A percentile compares a stretch with the other conserved stretches of the same genome.
Evolutionary conservation across 176 grass and related monocot genomes (phyloP).

Genomic region (Coix lacrymajobi): DNA sequence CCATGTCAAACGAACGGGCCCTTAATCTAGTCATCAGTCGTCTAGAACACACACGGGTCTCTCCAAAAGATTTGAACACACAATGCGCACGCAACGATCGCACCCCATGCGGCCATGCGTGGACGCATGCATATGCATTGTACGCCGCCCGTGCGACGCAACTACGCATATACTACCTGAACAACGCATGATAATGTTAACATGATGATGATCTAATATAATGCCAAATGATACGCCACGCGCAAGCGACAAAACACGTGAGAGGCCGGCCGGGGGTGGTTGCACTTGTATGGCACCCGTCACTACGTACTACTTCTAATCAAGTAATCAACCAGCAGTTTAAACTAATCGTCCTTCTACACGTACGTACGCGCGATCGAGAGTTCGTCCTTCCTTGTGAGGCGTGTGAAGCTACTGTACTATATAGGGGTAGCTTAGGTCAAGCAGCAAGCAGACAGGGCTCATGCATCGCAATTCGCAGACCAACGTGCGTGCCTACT

Average conservation of each 20-base stretch:
- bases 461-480: neutral
- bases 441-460: slow-evolving; percentile 1
- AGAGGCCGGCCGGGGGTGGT: neutral
- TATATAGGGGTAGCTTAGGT: neutral
- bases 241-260: slow-evolving; percentile 6
- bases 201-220: neutral
- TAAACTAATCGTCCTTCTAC: too few relatives aligned
- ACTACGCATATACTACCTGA: too few relatives aligned
- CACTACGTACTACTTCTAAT: neutral
- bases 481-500: neutral
- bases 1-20: too few relatives aligned
- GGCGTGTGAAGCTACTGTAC: neutral
- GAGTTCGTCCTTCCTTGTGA: neutral
- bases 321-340: neutral
- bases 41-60: neutral
- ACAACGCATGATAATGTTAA: neutral
- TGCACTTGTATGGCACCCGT: neutral
- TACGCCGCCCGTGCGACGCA: neutral
- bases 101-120: too few relatives aligned
- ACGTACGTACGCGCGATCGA: neutral
- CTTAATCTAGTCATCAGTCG: too few relatives aligned
- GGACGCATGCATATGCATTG: neutral
- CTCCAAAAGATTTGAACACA: neutral
- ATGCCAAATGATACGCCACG: neutral
- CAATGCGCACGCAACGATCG: neutral